phyloP scores from a whole-genome alignment of 108 stramenopile genomes.

The Poteriospumella lacustris region DNA sequence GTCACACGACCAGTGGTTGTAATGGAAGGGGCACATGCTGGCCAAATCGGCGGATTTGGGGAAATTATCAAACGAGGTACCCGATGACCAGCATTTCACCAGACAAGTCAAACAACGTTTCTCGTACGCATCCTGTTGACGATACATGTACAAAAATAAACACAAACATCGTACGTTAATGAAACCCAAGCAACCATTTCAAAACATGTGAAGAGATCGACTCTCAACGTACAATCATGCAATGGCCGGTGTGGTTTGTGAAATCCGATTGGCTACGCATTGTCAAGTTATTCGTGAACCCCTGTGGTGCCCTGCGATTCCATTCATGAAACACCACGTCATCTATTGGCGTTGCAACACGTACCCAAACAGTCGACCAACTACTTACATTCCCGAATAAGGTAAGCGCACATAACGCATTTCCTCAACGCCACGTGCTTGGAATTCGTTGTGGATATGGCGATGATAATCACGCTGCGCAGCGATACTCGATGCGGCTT shows the following conservation, averaged over 20 bases:
- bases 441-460: background rate
- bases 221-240: background rate
- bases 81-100: background rate
- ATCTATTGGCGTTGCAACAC: no score
- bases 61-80: constrained; percentile 13
- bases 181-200: background rate
- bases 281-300: background rate
- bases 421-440: background rate
- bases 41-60: constrained; percentile 18
- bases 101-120: background rate
- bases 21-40: constrained; percentile 5
- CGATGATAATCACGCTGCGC: background rate
- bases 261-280: background rate
- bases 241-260: background rate
- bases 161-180: background rate
- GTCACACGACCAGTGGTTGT: constrained; percentile 22
- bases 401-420: constrained; percentile 11
- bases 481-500: background rate
- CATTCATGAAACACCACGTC: no score
- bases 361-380: background rate
- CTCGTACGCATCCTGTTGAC: background rate
- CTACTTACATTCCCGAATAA: constrained; percentile 19
- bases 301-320: background rate
- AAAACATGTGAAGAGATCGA: background rate
- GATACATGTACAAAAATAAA: background rate